Evolutionary conservation across 257 asterid species (phyloP), one percentile per base, ranked within the genome.

Genomic region (Solanum virginianum): DNA sequence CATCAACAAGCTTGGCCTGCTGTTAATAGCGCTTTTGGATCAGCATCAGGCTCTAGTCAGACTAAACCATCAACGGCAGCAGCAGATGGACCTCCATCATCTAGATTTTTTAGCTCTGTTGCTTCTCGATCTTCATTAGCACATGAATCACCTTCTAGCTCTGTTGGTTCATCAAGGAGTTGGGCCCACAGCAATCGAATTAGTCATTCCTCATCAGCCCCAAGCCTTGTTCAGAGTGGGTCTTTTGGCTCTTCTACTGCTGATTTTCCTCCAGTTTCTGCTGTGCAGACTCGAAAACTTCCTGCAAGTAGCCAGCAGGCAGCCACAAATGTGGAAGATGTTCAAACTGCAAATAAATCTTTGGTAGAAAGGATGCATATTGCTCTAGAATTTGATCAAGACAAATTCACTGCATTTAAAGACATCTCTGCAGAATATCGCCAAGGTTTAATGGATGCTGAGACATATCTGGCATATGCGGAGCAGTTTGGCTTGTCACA

Each of bases 401-500:
- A 91, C 53, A 97, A 94, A 88, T 95, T 90, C 85, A 74, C 88
- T 80, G 91, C 93, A 80, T 97, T 97, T 88, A 97, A 90, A 89
- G 95, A 87, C 83, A 89, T 95, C 53, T 95, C 99, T 62, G 94
- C 91, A 55, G 96, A 94, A 87, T 97, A 91, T 87, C 97, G 98
- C 47, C 91, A 80, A 80, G 97, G 94, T 66, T 56, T 90, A 71
- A 90, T 97, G 83, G 98, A 92, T 88, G 92, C 93, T 4, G 97
- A 86, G 91, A 91, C 95, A 16, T 97, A 97, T 88, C 89, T 95
- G 39, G 93, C 90, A 17, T 87, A 85, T 22, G 98, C 89, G 17
- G 96, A 92, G 85, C 96, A 95, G 91, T 97, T 91, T 89, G 98
- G 99, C 56, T 87, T 97, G 94, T 93, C 97, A 24, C 97, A 97